Evolutionary conservation across 495 filamentous ascomycete species (phyloP), one percentile per base, ranked within the genome.

Genomic region (Friedmanniomyces simplex): DNA sequence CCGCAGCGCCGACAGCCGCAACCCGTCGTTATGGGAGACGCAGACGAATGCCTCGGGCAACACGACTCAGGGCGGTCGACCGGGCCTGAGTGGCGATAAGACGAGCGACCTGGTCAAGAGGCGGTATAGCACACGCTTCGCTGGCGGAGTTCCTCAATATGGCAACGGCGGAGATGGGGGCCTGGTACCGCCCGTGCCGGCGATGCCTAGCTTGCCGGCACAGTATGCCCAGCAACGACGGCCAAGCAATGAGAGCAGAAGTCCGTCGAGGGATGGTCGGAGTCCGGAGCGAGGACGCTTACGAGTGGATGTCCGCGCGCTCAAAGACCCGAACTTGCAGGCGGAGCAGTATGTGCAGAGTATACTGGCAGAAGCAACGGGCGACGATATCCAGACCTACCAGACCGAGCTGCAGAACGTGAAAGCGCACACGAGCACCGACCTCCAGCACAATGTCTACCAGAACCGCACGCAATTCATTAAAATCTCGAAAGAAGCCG

Each of bases 381-480:
- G 96, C 68, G 81, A 89, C 63, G 91, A 96, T 59, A 95, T 99
- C 52, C 82, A 82, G 39, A 82, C 89, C 39, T 99, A 84, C 68
- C 87, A 95, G 64, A 67, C 74, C 42, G 80, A 79, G 12, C 74
- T 99, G 34, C 79, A 82, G 59, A 88, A 88, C 65, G 76, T 91
- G 48, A 89, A 91, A 66, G 83, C 82, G 60, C 81, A 88, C 36
- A 91, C 89, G 0, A 89, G 90, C 2, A 82, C 82, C 30, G 89
- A 97, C 65, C 77, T 99, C 11, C 94, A 97, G 66, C 87, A 94
- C 64, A 99, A 89, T 74, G 89, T 99, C 32, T 96, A 91, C 70
- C 90, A 96, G 67, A 99, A 99, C 71, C 84, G 93, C 46, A 95
- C 90, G 0, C 91, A 97, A 65, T 99, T 99, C 71, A 95, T 99